Percentiles rank a stretch among this genome's conserved stretches.
Conservation (phyloP, 257 asterid species). For the Paraleonurus japonicus region DNA sequence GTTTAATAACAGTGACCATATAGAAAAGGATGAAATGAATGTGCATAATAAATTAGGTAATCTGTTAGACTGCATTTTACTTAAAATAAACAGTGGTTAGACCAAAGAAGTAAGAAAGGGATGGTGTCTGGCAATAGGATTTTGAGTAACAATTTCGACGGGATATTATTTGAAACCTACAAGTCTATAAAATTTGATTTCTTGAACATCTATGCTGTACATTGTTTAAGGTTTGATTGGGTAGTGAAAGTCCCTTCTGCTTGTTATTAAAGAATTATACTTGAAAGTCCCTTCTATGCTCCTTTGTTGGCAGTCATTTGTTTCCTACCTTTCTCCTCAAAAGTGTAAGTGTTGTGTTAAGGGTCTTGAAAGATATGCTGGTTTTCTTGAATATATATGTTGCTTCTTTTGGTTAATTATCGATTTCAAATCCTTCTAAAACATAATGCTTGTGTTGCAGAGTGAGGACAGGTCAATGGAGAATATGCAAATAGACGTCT, state of each 20-base stretch:
- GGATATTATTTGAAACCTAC: neutral
- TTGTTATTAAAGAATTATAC: neutral
- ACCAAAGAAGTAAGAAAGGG: neutral
- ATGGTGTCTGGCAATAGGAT: neutral
- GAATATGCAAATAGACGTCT: conserved; percentile 32
- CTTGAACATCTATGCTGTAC: neutral
- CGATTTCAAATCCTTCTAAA: neutral
- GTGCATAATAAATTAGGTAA: neutral
- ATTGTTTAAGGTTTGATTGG: neutral
- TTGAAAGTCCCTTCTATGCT: too few relatives aligned
- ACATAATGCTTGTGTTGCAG: conserved; percentile 39
- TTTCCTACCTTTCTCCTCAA: conserved; percentile 8
- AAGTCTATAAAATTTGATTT: neutral
- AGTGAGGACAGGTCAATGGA: conserved; percentile 36
- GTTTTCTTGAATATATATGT: conserved; percentile 9
- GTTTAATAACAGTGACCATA: neutral
- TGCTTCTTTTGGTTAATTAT: conserved; percentile 6
- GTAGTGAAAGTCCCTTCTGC: neutral
- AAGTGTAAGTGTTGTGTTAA: neutral
- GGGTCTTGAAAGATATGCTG: conserved; percentile 4
- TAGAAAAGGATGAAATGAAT: neutral
- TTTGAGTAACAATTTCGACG: neutral
- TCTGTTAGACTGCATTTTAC: neutral
- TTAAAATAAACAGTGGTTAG: neutral
- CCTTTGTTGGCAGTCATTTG: neutral